Evolutionary conservation across 2,329 filamentous ascomycete genomes (phyloP), one percentile per base, ranked within the genome.

Genomic region (Fusarium haematococcum): DNA sequence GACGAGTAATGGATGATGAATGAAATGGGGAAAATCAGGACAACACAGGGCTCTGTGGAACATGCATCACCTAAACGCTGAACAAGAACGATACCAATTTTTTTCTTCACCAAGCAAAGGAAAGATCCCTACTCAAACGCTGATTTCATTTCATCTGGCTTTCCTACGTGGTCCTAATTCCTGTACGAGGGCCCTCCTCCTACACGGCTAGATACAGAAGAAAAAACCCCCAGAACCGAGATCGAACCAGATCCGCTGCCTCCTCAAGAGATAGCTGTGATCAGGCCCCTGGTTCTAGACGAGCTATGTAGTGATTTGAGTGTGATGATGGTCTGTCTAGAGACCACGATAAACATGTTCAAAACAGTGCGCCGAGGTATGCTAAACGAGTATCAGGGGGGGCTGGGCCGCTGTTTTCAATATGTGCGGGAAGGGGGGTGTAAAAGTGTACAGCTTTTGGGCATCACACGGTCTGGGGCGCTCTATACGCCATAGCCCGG

Each of bases 401-500:
- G 56, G 50, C 58, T 62, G 70, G 67, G 69, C 71, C 68, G 62
- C 72, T 69, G 65, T 68, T 70, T 54, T 71, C 65, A 68, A 70
- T 63, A 69, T 73, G 63, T 73, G 74, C 50, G 63, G 68, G 37
- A 74, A 76, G 48, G 52, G 43, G 65, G 60, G 39, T 52, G 52
- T 25, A 58, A 35, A 67, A 65, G 61, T 50, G 63, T 65, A 59
- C 43, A 72, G 70, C 68, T 74, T 75, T 71, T 67, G 63, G 32
- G 50, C 63, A 64, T 43, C 37, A 37, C 56, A 56, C 57, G 37
- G 56, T 50, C n/a, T 61, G 56, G 25, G 52, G 41, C 56, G 35
- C 43, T 69, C 68, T 79, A 82, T 64, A 81, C 75, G 41, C 80
- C 81, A 50, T 83, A 84, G 79, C 75, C 80, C 71, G 77, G 85